Evolutionary conservation across 306 rosid species (phyloP).

Genomic region (Cotoneaster glaucophyllus): DNA sequence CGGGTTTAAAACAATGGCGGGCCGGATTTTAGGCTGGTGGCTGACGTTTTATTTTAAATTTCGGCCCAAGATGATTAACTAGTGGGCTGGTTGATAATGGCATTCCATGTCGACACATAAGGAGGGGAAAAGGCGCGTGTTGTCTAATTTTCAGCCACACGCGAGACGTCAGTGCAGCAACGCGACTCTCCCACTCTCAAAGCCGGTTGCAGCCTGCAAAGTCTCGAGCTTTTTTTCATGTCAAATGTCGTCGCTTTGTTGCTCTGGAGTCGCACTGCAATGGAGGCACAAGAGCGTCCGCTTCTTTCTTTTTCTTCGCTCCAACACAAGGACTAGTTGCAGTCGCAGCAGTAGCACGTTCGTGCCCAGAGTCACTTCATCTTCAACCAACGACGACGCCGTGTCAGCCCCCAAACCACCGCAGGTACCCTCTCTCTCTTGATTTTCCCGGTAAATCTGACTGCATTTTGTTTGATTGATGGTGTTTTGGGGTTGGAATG

Average conservation of each 20-base stretch:
- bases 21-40: background rate
- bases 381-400: constrained; percentile 41
- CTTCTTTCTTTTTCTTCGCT: constrained; percentile 29
- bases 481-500: constrained; percentile 3
- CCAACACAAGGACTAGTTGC: constrained; percentile 13
- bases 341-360: background rate
- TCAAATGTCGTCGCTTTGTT: constrained; percentile 29
- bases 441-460: background rate
- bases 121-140: background rate
- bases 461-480: background rate
- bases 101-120: background rate
- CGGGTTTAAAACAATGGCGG: background rate
- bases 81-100: background rate
- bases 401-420: constrained; percentile 37
- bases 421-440: constrained; percentile 29
- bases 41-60: background rate
- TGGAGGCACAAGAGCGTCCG: constrained; percentile 24
- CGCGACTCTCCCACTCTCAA: background rate
- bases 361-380: constrained; percentile 31
- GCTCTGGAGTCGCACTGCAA: constrained; percentile 27
- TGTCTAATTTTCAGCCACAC: constrained; percentile 10
- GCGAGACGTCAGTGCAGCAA: background rate
- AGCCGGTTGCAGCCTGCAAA: background rate
- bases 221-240: background rate
- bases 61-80: background rate